Evolutionary conservation across 768 basidiomycete genomes (phyloP).

Genomic region (Rhodotorula graminis): DNA sequence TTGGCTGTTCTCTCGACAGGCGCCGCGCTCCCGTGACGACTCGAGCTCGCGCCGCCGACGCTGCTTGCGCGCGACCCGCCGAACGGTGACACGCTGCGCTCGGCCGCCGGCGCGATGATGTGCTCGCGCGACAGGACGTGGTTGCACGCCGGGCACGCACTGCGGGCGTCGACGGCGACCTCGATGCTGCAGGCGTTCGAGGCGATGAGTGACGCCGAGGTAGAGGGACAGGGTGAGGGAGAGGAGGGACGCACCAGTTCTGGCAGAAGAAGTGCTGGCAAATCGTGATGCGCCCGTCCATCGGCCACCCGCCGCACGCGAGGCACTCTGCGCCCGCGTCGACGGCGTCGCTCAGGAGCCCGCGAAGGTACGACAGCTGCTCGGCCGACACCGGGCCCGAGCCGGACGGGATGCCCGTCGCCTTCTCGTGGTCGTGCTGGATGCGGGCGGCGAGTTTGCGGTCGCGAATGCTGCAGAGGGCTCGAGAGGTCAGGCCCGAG

Average conservation of each 20-base stretch:
- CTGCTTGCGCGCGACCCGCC: background rate
- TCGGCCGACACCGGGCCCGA: background rate
- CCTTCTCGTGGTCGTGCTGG: conserved; percentile 13
- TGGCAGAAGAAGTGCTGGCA: conserved; percentile 40
- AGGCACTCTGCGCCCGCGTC: conserved; percentile 29
- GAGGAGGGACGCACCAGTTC: conserved; percentile 18
- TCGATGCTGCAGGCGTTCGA: conserved; percentile 21
- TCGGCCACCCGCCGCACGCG: conserved; percentile 29
- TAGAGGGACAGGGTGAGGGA: no score
- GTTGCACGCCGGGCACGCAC: conserved; percentile 15
- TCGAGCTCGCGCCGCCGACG: background rate
- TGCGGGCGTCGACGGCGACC: conserved; percentile 24
- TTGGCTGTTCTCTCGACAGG: conserved; percentile 30
- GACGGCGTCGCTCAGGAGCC: background rate
- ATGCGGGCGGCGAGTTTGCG: conserved; percentile 14
- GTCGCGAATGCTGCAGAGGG: conserved; percentile 22
- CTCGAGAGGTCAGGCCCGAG: no score
- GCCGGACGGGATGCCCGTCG: background rate
- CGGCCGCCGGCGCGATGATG: conserved; percentile 15
- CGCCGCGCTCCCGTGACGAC: background rate
- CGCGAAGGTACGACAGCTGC: conserved; percentile 16
- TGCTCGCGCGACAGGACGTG: conserved; percentile 11
- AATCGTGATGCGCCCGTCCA: conserved; percentile 38
- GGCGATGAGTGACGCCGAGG: no score
- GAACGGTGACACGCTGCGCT: conserved; percentile 7